Evolutionary conservation across 1,284 basidiomycete genomes (phyloP).

Genomic region (Malassezia obtusa): DNA sequence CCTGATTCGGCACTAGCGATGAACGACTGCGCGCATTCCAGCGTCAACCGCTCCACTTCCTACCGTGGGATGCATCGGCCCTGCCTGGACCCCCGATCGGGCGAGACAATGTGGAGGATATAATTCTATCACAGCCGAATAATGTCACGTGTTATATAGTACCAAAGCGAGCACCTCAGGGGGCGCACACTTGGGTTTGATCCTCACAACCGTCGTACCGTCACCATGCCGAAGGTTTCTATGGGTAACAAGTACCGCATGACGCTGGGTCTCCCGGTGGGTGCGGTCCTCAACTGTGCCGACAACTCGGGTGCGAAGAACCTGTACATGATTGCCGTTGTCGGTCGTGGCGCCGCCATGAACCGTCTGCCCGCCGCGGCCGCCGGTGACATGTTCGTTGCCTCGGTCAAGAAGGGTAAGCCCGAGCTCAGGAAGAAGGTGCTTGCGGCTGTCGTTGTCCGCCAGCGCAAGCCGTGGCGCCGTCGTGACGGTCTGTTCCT

Average conservation of each 20-base stretch:
- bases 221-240: conserved; percentile 46
- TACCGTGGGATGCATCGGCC: too few relatives aligned
- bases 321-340: conserved; percentile 79
- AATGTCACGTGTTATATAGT: conserved; percentile 19
- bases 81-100: neutral
- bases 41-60: conserved; percentile 5
- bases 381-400: conserved; percentile 98
- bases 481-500: conserved; percentile 96
- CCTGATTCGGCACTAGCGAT: conserved; percentile 32
- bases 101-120: neutral
- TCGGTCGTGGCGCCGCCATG: conserved; percentile 85
- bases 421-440: conserved; percentile 99
- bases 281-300: conserved; percentile 97
- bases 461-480: conserved; percentile 98
- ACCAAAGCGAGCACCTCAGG: conserved; percentile 2
- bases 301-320: conserved; percentile 99
- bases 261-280: conserved; percentile 67
- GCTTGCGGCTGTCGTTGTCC: conserved; percentile 92
- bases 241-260: conserved; percentile 94
- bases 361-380: conserved; percentile 96
- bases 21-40: neutral
- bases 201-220: conserved; percentile 5
- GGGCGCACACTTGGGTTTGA: too few relatives aligned
- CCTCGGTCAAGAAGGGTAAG: conserved; percentile 99
- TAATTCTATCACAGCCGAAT: neutral